These are phyloP conservation scores for Phaeosphaeriaceae sp. DNA, from an alignment of 2,329 filamentous ascomycete genomes.

Conservation along the genomic window DNA sequence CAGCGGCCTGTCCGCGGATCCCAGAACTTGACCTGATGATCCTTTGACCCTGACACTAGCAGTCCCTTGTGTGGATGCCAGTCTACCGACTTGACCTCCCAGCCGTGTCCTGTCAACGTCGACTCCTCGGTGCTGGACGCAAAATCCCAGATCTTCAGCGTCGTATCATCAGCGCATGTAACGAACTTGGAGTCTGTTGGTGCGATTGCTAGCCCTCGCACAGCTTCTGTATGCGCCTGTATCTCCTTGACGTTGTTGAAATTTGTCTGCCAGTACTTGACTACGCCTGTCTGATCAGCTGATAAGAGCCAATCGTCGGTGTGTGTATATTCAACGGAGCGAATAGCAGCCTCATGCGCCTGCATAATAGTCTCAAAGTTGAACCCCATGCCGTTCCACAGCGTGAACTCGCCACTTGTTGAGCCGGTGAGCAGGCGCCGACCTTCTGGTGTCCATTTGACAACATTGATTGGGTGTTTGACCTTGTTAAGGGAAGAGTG, in stretches of 20 bases:
- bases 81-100: constrained; percentile 96
- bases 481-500: constrained; percentile 99
- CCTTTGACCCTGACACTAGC: constrained; percentile 94
- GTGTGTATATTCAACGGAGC: constrained; percentile 86
- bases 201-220: constrained; percentile 90
- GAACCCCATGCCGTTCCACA: constrained; percentile 99
- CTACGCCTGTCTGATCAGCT: constrained; percentile 89
- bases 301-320: constrained; percentile 97
- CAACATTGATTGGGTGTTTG: constrained; percentile 95
- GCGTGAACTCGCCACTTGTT: constrained; percentile 94
- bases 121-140: constrained; percentile 83
- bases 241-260: constrained; percentile 99
- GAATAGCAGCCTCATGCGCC: constrained; percentile 87
- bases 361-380: constrained; percentile 99
- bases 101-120: constrained; percentile 88
- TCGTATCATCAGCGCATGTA: constrained; percentile 92
- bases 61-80: constrained; percentile 97
- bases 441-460: constrained; percentile 96
- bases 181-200: constrained; percentile 96
- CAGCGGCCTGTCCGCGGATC: constrained; percentile 91
- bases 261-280: constrained; percentile 99
- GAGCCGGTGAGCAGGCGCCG: constrained; percentile 89
- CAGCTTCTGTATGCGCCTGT: constrained; percentile 85
- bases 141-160: constrained; percentile 96
- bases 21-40: constrained; percentile 97